Conservation (phyloP, 2,329 filamentous ascomycete species). For the Esteya vermicola region DNA sequence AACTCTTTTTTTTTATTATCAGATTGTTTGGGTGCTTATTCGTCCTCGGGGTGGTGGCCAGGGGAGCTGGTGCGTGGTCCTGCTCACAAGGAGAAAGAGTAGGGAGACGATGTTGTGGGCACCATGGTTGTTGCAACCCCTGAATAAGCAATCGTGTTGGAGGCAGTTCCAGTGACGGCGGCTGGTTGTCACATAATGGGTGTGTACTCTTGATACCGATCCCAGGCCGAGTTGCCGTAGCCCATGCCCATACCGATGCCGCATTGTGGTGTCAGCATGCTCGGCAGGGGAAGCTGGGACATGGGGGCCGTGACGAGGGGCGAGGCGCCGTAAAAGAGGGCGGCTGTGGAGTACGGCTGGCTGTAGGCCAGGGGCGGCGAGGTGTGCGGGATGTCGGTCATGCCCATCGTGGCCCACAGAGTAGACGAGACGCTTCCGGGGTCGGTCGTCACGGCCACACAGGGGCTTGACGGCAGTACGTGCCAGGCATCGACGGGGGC, state of each 20-base stretch:
- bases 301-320: slow-evolving; percentile 62
- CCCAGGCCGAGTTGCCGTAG: slow-evolving; percentile 74
- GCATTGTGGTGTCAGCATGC: slow-evolving; percentile 65
- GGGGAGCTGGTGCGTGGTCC: background rate
- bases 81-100: slow-evolving; percentile 2
- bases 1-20: background rate
- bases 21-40: background rate
- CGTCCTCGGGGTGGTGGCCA: background rate
- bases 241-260: slow-evolving; percentile 61
- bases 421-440: slow-evolving; percentile 33
- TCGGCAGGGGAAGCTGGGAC: slow-evolving; percentile 67
- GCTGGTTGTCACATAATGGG: slow-evolving; percentile 71
- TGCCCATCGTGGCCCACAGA: slow-evolving; percentile 66
- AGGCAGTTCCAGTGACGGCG: slow-evolving; percentile 26
- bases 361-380: slow-evolving; percentile 72
- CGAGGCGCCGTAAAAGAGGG: slow-evolving; percentile 60
- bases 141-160: slow-evolving; percentile 19
- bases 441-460: slow-evolving; percentile 49
- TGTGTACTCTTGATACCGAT: slow-evolving; percentile 70
- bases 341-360: slow-evolving; percentile 59
- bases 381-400: slow-evolving; percentile 60
- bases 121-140: slow-evolving; percentile 27
- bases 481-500: slow-evolving; percentile 77
- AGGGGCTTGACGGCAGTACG: slow-evolving; percentile 76
- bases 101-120: slow-evolving; percentile 8